phyloP scores from a whole-genome alignment of 768 basidiomycete species.

The Suillus ampliporus region DNA sequence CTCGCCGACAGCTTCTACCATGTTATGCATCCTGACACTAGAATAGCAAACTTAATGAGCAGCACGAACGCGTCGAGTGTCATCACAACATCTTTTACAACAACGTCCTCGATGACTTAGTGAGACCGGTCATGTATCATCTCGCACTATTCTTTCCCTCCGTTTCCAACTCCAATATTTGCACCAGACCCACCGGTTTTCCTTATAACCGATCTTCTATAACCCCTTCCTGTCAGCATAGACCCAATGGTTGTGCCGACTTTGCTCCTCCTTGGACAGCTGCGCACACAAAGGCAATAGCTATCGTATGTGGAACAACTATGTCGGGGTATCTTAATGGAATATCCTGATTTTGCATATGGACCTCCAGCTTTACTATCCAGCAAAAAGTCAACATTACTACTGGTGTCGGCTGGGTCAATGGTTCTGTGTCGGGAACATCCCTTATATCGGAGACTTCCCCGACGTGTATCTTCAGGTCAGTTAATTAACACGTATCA shows the following conservation, averaged over 20 bases:
- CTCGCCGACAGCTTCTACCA: no score
- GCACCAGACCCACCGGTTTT: slow-evolving; percentile 57
- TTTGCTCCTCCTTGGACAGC: slow-evolving; percentile 58
- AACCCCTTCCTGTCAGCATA: slow-evolving; percentile 58
- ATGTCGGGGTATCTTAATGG: slow-evolving; percentile 56
- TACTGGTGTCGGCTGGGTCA: slow-evolving; percentile 59
- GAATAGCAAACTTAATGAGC: neutral
- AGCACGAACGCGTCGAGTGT: neutral
- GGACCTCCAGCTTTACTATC: slow-evolving; percentile 57
- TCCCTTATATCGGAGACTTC: slow-evolving; percentile 55
- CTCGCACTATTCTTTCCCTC: slow-evolving; percentile 53
- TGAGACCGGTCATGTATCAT: slow-evolving; percentile 37
- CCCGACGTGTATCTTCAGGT: slow-evolving; percentile 78
- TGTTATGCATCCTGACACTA: no score
- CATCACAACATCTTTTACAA: slow-evolving; percentile 1
- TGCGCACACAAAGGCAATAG: slow-evolving; percentile 65
- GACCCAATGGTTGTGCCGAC: slow-evolving; percentile 49
- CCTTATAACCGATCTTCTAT: slow-evolving; percentile 56
- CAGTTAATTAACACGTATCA: slow-evolving; percentile 11
- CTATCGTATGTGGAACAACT: slow-evolving; percentile 48
- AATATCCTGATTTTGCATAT: slow-evolving; percentile 37
- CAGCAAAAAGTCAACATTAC: slow-evolving; percentile 68
- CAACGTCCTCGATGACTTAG: slow-evolving; percentile 17
- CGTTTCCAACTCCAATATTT: slow-evolving; percentile 67
- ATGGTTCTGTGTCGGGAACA: slow-evolving; percentile 77